A percentile compares a stretch with the other conserved stretches of the same genome.
phyloP scores from a whole-genome alignment of 1,284 basidiomycete genomes.

The Malassezia nana region DNA sequence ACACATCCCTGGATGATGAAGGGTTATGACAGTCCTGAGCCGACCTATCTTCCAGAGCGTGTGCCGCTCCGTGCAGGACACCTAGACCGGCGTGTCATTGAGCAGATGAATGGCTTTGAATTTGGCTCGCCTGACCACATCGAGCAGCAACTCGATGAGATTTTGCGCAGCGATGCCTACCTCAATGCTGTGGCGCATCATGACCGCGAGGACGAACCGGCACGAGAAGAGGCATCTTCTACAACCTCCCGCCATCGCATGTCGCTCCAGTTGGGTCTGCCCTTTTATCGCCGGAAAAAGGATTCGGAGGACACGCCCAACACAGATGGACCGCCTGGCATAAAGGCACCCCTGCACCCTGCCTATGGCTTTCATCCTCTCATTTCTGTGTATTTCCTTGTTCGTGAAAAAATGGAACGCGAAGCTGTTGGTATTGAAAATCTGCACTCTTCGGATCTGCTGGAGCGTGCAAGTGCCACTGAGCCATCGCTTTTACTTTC shows the following conservation, averaged over 20 bases:
- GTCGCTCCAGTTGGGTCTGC: constrained; percentile 68
- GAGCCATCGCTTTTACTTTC: not conserved
- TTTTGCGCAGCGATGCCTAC: constrained; percentile 73
- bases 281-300: constrained; percentile 77
- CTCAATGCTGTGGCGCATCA: constrained; percentile 58
- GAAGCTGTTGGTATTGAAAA: constrained; percentile 51
- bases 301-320: not conserved
- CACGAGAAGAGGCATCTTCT: not conserved
- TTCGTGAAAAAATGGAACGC: constrained; percentile 85
- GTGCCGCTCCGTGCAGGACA: constrained; percentile 78
- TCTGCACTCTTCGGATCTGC: constrained; percentile 3
- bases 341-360: constrained; percentile 59
- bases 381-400: constrained; percentile 90
- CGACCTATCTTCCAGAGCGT: constrained; percentile 73
- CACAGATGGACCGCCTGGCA: constrained; percentile 6
- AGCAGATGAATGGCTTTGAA: constrained; percentile 91
- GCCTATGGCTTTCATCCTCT: constrained; percentile 87
- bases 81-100: constrained; percentile 73
- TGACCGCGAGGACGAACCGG: not conserved
- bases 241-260: constrained; percentile 13
- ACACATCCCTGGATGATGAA: constrained; percentile 89
- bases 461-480: not conserved
- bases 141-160: constrained; percentile 60
- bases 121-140: constrained; percentile 84
- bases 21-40: constrained; percentile 68